phyloP scores from a whole-genome alignment of 192 early-diverging fungal species.

The Umbelopsis sp. region DNA sequence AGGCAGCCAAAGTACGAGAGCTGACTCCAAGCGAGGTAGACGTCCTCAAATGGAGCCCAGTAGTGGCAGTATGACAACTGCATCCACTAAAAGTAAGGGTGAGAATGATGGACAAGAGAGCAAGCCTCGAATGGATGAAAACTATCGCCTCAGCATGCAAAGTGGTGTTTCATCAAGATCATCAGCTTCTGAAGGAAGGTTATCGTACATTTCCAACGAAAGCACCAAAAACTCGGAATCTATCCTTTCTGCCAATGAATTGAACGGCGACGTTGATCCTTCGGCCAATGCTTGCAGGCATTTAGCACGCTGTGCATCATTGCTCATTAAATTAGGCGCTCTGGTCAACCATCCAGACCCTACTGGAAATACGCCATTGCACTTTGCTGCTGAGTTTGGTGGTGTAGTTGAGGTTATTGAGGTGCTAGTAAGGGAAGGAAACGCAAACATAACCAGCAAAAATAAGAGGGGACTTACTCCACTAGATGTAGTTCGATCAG shows the following conservation, averaged over 20 bases:
- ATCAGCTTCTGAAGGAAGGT: slow-evolving; percentile 1
- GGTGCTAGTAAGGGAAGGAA: slow-evolving; percentile 47
- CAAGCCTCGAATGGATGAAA: background rate
- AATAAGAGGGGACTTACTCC: slow-evolving; percentile 51
- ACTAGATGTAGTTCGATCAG: slow-evolving; percentile 50
- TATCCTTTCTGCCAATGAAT: background rate
- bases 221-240: slow-evolving; percentile 4
- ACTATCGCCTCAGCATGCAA: slow-evolving; percentile 10
- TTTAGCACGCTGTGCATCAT: slow-evolving; percentile 48
- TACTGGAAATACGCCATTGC: slow-evolving; percentile 53
- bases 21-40: slow-evolving; percentile 1
- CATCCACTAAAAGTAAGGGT: background rate
- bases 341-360: slow-evolving; percentile 49
- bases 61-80: background rate
- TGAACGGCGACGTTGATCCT: background rate
- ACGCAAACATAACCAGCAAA: slow-evolving; percentile 45
- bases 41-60: background rate
- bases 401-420: slow-evolving; percentile 50
- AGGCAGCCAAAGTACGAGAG: slow-evolving; percentile 11
- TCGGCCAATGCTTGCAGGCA: slow-evolving; percentile 26
- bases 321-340: slow-evolving; percentile 51
- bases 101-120: background rate
- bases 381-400: slow-evolving; percentile 57
- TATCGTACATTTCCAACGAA: slow-evolving; percentile 2
- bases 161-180: slow-evolving; percentile 11